Base-by-base conservation (phyloP, 805 yeast species). In the Maudiozyma bulderi region DNA sequence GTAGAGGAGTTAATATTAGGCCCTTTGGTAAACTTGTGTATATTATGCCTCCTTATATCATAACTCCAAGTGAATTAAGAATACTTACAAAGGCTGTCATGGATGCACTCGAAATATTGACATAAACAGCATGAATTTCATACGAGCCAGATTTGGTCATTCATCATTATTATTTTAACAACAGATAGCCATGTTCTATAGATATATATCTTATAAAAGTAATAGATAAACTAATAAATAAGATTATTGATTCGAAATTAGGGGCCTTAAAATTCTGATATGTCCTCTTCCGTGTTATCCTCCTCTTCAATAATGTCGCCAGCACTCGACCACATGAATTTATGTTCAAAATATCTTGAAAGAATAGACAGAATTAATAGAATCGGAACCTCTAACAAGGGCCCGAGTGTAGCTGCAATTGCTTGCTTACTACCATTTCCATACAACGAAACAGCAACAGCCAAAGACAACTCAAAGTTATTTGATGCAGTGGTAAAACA, bases 381-480 rank as follows among this genome's bases (percentile, higher is more conserved):
- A 7, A 78, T 70, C 5, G 83, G 83, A 8, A 78, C 78, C 54
- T 78, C 84, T n/a, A 78, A 56, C 37, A 78, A 64, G 0, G 82
- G 82, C 2, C 82, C 83, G 57, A 78, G 74, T 0, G 82, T 77
- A 2, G 82, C 76, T 5, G 84, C 83, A 40, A 78, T 69, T 1
- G 81, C 73, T 56, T 77, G 73, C 46, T 74, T 69, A 49, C 78
- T 72, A 1, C 74, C 75, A 30, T 70, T 62, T 0, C 83, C 83
- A 60, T 75, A 78, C 10, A 76, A 53, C 0, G 80, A 70, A 6
- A 75, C 71, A 1, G 80, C 76, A 15, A 78, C 72, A 4, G 83
- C 81, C 37, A 78, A 62, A 49, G 80, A 74, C 41, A 78, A 65
- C 57, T 78, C 82, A 54, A 78, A 78, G 57, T 78, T 78, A 57